Percentiles rank a stretch among this genome's conserved stretches.
phyloP scores from a whole-genome alignment of 345 rosid species.

The Eutrema heterophyllum region DNA sequence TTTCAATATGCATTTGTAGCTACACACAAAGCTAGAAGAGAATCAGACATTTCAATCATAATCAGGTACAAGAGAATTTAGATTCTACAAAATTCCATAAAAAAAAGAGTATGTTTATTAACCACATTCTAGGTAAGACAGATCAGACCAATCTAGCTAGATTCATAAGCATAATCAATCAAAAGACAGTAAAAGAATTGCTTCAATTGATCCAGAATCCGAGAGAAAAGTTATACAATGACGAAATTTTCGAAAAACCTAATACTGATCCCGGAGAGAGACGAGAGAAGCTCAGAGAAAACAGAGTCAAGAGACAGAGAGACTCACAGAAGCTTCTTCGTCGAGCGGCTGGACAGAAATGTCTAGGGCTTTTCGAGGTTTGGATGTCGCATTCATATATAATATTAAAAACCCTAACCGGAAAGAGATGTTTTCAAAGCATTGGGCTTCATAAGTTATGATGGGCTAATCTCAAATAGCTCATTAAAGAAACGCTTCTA shows the following conservation, averaged over 20 bases:
- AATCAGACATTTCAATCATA: background rate
- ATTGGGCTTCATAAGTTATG: background rate
- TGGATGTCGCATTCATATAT: background rate
- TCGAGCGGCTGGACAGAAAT: conserved; percentile 3
- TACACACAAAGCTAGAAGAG: background rate
- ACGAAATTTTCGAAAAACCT: background rate
- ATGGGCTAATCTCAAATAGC: background rate
- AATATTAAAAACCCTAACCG: background rate
- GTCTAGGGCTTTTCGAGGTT: background rate
- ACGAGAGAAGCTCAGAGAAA: background rate
- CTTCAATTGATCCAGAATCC: background rate
- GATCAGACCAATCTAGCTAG: background rate
- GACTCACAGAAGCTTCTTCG: conserved; percentile 8
- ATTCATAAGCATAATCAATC: background rate
- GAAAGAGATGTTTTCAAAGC: background rate
- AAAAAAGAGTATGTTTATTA: background rate
- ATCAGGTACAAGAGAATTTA: background rate
- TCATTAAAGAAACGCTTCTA: too few species aligned
- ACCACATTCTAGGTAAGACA: background rate
- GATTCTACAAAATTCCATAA: background rate
- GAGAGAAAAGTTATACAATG: background rate
- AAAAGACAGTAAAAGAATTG: background rate
- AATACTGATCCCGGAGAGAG: background rate
- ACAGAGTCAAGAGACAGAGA: background rate
- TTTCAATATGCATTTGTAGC: background rate